These are phyloP conservation scores for Monilinia fructicola DNA, from an alignment of 2,329 filamentous ascomycete genomes.

Conservation along the genomic window DNA sequence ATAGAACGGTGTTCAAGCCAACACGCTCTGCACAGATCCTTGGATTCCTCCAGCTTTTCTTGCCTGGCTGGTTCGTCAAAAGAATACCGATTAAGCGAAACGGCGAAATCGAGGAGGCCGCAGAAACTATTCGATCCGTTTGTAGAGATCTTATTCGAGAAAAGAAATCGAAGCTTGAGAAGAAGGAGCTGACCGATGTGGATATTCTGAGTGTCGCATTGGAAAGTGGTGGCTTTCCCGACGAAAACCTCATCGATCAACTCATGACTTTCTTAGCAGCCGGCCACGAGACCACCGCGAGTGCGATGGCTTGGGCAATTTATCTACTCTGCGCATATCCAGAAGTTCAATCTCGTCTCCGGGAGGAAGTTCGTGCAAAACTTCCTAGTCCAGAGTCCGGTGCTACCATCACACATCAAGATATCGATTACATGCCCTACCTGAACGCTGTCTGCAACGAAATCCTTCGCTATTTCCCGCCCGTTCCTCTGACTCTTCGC, in stretches of 20 bases:
- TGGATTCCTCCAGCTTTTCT: conserved; percentile 57
- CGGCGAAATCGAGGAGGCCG: conserved; percentile 57
- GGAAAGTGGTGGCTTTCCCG: conserved; percentile 70
- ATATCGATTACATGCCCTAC: conserved; percentile 75
- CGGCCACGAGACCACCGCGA: conserved; percentile 76
- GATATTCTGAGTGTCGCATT: conserved; percentile 84
- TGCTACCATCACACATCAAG: conserved; percentile 49
- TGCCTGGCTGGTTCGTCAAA: conserved; percentile 62
- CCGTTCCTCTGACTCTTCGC: conserved; percentile 70
- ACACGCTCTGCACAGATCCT: conserved; percentile 54
- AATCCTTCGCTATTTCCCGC: conserved; percentile 69
- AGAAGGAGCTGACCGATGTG: conserved; percentile 52
- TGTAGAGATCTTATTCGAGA: conserved; percentile 67
- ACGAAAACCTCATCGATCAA: conserved; percentile 81
- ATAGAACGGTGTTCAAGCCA: conserved; percentile 56
- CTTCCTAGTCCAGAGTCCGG: conserved; percentile 52
- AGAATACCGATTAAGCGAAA: conserved; percentile 71
- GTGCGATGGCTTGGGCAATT: conserved; percentile 71
- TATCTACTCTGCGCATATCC: conserved; percentile 68
- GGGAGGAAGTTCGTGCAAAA: conserved; percentile 62
- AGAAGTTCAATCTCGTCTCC: conserved; percentile 64
- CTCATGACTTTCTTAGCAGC: conserved; percentile 88
- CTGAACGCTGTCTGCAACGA: conserved; percentile 79
- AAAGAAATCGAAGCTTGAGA: conserved; percentile 61
- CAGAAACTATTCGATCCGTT: conserved; percentile 59